Percentiles rank a stretch among this genome's conserved stretches.
phyloP scores from a whole-genome alignment of 2,329 filamentous ascomycete species.

The Penicillium fuscoglaucum region DNA sequence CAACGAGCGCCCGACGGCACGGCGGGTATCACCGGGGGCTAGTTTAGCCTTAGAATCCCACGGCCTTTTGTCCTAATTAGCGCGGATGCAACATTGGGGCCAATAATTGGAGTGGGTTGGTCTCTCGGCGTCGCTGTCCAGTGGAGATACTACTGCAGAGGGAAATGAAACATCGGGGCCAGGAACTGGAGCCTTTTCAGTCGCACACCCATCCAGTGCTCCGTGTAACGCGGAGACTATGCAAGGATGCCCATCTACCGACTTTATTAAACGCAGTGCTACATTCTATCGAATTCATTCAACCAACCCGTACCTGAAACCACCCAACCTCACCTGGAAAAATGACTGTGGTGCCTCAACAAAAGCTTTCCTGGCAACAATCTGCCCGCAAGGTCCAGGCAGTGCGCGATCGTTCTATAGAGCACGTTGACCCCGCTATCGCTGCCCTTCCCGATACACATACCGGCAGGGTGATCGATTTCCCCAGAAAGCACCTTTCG shows the following conservation, averaged over 20 bases:
- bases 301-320: neutral
- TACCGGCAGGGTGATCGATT: constrained; percentile 12
- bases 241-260: neutral
- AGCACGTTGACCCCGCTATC: neutral
- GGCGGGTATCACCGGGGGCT: neutral
- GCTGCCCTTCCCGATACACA: constrained; percentile 16
- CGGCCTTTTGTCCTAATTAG: neutral
- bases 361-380: neutral
- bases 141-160: too few species aligned
- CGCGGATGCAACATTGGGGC: too few species aligned
- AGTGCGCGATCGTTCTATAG: neutral
- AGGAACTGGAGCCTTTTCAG: neutral
- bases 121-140: too few species aligned
- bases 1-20: neutral
- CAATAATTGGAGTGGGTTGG: too few species aligned
- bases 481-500: constrained; percentile 51
- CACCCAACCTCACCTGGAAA: neutral
- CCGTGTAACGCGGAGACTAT: neutral
- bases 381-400: neutral
- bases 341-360: neutral
- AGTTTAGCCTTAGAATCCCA: neutral
- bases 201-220: neutral
- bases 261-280: neutral
- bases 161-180: neutral
- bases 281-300: neutral